Percentiles rank a stretch among this genome's conserved stretches.
Conservation (phyloP, 2,329 filamentous ascomycete species). For the Alternaria tenuissima region DNA sequence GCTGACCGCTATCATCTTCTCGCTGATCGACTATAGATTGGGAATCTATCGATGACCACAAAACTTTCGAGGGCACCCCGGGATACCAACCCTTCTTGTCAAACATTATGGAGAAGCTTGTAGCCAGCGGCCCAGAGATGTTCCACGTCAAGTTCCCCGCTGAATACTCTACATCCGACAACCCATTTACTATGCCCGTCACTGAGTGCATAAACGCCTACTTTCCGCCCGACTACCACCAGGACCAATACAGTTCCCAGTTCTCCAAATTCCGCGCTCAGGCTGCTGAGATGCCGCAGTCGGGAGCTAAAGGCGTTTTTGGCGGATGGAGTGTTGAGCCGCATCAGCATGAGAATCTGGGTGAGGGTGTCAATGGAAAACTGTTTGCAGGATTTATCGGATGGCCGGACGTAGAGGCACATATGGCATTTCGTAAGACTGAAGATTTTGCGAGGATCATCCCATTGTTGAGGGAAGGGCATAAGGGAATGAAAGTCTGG, state of each 20-base stretch:
- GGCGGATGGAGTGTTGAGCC: constrained; percentile 50
- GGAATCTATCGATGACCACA: constrained; percentile 52
- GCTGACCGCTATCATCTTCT: neutral
- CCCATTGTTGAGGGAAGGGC: constrained; percentile 52
- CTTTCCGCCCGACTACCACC: constrained; percentile 49
- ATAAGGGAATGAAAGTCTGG: constrained; percentile 54
- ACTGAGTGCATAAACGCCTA: constrained; percentile 60
- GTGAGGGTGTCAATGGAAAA: constrained; percentile 42
- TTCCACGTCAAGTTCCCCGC: constrained; percentile 48
- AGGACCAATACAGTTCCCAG: constrained; percentile 35
- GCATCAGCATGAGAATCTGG: constrained; percentile 27
- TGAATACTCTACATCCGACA: constrained; percentile 17
- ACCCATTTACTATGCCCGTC: constrained; percentile 53
- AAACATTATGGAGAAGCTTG: constrained; percentile 35
- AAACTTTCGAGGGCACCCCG: constrained; percentile 50
- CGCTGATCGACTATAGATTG: constrained; percentile 49
- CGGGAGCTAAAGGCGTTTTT: constrained; percentile 34
- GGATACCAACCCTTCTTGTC: constrained; percentile 52
- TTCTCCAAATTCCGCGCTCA: constrained; percentile 52
- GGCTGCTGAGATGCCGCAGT: constrained; percentile 41
- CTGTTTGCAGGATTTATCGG: constrained; percentile 58
- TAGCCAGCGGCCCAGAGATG: constrained; percentile 37
- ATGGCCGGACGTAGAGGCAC: constrained; percentile 61
- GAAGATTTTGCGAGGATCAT: constrained; percentile 56
- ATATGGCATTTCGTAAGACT: constrained; percentile 57